These are phyloP conservation scores for Phaeophleospora eucalypticola DNA, from an alignment of 2,329 filamentous ascomycete species.

Conservation along the genomic window DNA sequence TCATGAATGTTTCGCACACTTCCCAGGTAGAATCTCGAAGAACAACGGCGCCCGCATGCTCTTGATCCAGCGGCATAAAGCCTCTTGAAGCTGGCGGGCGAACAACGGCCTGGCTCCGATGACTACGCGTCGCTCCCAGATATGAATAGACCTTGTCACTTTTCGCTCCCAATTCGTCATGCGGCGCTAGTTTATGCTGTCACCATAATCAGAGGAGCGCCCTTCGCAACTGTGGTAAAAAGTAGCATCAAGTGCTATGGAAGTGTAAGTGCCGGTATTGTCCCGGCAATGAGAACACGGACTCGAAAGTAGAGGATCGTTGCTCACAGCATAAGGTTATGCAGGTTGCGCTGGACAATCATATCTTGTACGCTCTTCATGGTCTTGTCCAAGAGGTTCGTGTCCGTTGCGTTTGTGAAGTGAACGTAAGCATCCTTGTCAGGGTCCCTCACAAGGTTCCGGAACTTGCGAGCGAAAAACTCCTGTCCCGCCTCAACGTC, in stretches of 20 bases:
- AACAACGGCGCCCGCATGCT: no score
- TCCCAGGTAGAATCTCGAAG: no score
- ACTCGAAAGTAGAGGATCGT: slow-evolving; percentile 11
- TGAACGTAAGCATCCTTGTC: slow-evolving; percentile 51
- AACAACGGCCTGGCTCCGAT: no score
- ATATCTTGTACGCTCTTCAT: slow-evolving; percentile 52
- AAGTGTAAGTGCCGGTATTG: not conserved
- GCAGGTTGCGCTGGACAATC: slow-evolving; percentile 52
- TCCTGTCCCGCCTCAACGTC: slow-evolving; percentile 48
- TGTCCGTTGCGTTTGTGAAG: slow-evolving; percentile 52
- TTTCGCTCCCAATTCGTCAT: not conserved
- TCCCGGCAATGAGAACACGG: not conserved
- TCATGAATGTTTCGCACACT: no score
- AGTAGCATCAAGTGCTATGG: slow-evolving; percentile 1
- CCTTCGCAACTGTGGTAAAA: not conserved
- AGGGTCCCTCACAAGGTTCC: slow-evolving; percentile 47
- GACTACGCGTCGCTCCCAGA: no score
- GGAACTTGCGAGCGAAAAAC: slow-evolving; percentile 51
- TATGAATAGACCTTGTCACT: not conserved
- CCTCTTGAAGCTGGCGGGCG: no score
- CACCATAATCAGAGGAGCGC: not conserved
- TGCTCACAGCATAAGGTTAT: slow-evolving; percentile 44
- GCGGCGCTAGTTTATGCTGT: slow-evolving; percentile 1
- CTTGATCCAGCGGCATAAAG: no score
- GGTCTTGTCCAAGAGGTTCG: slow-evolving; percentile 48